phyloP scores from a whole-genome alignment of 345 rosid species.

The Dimocarpus longan region DNA sequence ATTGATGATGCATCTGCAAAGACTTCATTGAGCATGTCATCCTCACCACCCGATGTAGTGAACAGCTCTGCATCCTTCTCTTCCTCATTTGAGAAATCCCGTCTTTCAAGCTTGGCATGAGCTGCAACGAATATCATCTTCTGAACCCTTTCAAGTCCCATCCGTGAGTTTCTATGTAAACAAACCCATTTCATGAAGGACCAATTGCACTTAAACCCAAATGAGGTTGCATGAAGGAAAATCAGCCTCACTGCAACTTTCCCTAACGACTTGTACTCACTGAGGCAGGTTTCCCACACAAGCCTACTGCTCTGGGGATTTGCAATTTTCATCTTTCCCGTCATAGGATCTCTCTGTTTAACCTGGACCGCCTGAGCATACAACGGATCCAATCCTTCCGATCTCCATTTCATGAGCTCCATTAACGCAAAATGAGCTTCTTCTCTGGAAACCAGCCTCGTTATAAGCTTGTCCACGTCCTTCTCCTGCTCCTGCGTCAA shows the following conservation, averaged over 20 bases:
- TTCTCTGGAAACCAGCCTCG: constrained; percentile 50
- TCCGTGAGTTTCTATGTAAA: constrained; percentile 39
- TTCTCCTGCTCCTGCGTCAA: constrained; percentile 58
- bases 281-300: constrained; percentile 67
- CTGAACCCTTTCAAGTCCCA: constrained; percentile 52
- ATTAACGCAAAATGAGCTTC: constrained; percentile 57
- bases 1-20: constrained; percentile 45
- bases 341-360: constrained; percentile 50
- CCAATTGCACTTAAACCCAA: constrained; percentile 52
- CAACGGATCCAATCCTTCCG: constrained; percentile 61
- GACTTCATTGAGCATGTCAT: constrained; percentile 49
- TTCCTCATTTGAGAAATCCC: constrained; percentile 50
- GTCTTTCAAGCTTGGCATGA: constrained; percentile 53
- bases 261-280: constrained; percentile 55
- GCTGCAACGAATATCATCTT: constrained; percentile 60
- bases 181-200: constrained; percentile 47
- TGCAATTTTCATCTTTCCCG: constrained; percentile 61
- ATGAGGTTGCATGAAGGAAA: constrained; percentile 58
- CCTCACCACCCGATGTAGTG: constrained; percentile 37
- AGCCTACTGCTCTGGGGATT: constrained; percentile 63
- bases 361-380: constrained; percentile 70
- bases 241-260: constrained; percentile 58
- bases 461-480: constrained; percentile 57
- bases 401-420: constrained; percentile 71
- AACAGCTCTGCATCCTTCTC: constrained; percentile 54